Conservation (phyloP, 2,329 filamentous ascomycete species). For the Macrophomina phaseolina region DNA sequence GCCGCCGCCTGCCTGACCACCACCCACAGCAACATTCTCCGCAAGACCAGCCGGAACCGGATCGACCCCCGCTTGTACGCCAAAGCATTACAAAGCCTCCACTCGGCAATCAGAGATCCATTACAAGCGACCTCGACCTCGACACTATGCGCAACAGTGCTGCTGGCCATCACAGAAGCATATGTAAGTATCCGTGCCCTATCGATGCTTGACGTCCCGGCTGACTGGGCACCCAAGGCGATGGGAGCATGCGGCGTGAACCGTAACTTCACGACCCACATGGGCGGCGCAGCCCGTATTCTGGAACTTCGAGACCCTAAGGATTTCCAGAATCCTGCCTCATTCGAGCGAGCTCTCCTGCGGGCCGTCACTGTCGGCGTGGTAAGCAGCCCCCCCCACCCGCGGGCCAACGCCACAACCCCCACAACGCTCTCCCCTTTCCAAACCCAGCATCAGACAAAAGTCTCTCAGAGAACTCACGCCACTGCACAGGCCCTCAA, state of each 20-base stretch:
- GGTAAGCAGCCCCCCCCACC: background rate
- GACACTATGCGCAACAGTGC: slow-evolving; percentile 20
- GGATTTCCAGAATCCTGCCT: slow-evolving; percentile 18
- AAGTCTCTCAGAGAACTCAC: background rate
- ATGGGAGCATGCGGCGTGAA: slow-evolving; percentile 17
- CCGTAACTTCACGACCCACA: slow-evolving; percentile 25
- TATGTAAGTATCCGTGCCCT: slow-evolving; percentile 14
- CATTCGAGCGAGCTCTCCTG: slow-evolving; percentile 23
- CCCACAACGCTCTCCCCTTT: background rate
- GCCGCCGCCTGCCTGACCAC: slow-evolving; percentile 13
- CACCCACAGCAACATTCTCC: slow-evolving; percentile 15
- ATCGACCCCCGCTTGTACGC: slow-evolving; percentile 24
- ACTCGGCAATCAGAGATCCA: slow-evolving; percentile 8
- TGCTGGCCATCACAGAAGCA: slow-evolving; percentile 26
- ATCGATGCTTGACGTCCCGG: background rate
- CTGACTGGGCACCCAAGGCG: slow-evolving; percentile 6
- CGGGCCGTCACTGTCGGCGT: slow-evolving; percentile 25
- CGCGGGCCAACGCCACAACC: too few relatives aligned
- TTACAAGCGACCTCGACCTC: background rate
- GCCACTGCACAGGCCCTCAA: slow-evolving; percentile 7
- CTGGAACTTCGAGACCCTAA: slow-evolving; percentile 7
- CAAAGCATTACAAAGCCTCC: slow-evolving; percentile 21
- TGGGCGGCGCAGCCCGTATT: slow-evolving; percentile 26
- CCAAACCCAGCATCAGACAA: background rate
- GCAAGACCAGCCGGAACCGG: background rate